Conservation (phyloP, 2,329 filamentous ascomycete species). For the Hypoxylon sp. region DNA sequence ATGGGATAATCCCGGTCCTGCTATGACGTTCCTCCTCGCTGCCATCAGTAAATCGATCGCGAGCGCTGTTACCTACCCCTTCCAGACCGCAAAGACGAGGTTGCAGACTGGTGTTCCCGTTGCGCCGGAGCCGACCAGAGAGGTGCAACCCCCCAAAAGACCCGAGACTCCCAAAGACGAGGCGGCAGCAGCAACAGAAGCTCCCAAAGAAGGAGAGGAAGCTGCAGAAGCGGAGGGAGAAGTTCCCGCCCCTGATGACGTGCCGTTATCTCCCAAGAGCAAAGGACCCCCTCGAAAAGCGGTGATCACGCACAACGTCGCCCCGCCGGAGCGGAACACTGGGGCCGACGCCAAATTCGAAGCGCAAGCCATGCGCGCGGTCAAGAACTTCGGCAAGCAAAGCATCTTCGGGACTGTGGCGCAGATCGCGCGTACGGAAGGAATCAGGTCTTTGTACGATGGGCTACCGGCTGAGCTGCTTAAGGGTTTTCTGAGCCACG, state of each 20-base stretch:
- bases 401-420: constrained; percentile 76
- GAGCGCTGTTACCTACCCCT: constrained; percentile 84
- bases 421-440: constrained; percentile 73
- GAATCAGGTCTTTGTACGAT: constrained; percentile 78
- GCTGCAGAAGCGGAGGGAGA: constrained; percentile 15
- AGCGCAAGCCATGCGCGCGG: constrained; percentile 48
- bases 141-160: constrained; percentile 3
- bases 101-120: constrained; percentile 73
- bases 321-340: constrained; percentile 43
- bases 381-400: constrained; percentile 54
- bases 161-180: constrained; percentile 9
- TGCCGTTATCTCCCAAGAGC: constrained; percentile 6
- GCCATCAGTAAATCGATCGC: constrained; percentile 85
- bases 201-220: constrained; percentile 30
- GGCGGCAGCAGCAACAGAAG: constrained; percentile 24
- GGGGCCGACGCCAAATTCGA: constrained; percentile 53
- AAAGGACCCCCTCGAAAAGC: constrained; percentile 10
- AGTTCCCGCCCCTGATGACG: constrained; percentile 18
- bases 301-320: constrained; percentile 12
- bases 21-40: constrained; percentile 68
- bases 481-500: constrained; percentile 88
- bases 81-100: constrained; percentile 86
- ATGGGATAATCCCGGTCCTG: constrained; percentile 53
- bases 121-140: constrained; percentile 24
- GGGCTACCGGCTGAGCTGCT: constrained; percentile 83